phyloP scores from a whole-genome alignment of 495 filamentous ascomycete species.

The Daldinia grandis region DNA sequence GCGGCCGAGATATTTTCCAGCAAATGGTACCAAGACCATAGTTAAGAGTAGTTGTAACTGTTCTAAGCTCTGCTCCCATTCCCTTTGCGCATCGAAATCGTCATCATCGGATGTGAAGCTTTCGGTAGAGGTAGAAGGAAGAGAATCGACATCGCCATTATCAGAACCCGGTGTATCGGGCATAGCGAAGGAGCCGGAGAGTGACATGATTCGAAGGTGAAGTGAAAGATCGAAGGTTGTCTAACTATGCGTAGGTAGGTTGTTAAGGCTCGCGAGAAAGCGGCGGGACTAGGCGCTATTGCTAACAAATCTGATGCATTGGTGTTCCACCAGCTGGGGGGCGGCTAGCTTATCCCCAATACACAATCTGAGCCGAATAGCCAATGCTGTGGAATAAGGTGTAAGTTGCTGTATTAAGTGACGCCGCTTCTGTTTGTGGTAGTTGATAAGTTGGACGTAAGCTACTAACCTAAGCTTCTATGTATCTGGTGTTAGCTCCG shows the following conservation, averaged over 20 bases:
- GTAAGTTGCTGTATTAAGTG: slow-evolving; percentile 7
- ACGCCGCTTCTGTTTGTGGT: slow-evolving; percentile 10
- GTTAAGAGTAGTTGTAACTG: slow-evolving; percentile 91
- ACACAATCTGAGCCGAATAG: slow-evolving; percentile 1
- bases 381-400: slow-evolving; percentile 1
- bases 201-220: slow-evolving; percentile 46
- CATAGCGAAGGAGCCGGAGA: slow-evolving; percentile 56
- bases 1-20: slow-evolving; percentile 91
- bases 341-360: slow-evolving; percentile 15
- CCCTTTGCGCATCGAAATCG: slow-evolving; percentile 84
- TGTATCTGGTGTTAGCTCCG: background rate
- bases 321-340: slow-evolving; percentile 53
- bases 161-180: slow-evolving; percentile 55
- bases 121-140: slow-evolving; percentile 75
- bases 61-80: slow-evolving; percentile 93
- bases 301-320: slow-evolving; percentile 41
- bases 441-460: slow-evolving; percentile 15
- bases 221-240: background rate
- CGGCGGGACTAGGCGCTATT: slow-evolving; percentile 44
- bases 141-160: slow-evolving; percentile 78
- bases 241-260: slow-evolving; percentile 12
- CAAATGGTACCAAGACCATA: slow-evolving; percentile 91
- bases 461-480: background rate
- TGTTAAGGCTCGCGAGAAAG: slow-evolving; percentile 17
- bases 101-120: slow-evolving; percentile 65